Percentiles rank a stretch among this genome's conserved stretches.
These are phyloP conservation scores for Pseudogymnoascus sp. DNA, from an alignment of 2,329 filamentous ascomycete species.

Conservation along the genomic window DNA sequence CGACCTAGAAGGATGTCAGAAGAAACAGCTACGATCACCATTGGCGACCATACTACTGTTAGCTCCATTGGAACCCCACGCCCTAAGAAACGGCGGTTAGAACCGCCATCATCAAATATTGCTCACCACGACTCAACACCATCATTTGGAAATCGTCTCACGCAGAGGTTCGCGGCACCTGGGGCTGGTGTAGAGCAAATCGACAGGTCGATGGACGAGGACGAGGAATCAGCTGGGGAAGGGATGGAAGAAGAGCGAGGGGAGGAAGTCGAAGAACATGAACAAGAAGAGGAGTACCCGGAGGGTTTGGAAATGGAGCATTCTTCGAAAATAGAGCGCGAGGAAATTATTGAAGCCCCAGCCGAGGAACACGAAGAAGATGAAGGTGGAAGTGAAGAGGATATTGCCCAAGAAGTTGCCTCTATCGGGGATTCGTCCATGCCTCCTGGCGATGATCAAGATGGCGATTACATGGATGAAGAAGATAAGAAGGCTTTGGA, in stretches of 20 bases:
- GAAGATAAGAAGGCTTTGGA: constrained; percentile 25
- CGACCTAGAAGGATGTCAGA: constrained; percentile 16
- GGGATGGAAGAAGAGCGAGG: constrained; percentile 12
- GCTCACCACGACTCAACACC: constrained; percentile 12
- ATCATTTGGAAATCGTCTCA: constrained; percentile 25
- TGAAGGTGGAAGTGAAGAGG: not conserved
- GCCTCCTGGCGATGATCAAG: constrained; percentile 13
- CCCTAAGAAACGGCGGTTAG: constrained; percentile 19
- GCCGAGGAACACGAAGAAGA: constrained; percentile 11
- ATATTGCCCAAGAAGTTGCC: constrained; percentile 1
- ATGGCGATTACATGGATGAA: constrained; percentile 24
- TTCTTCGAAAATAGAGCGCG: constrained; percentile 4
- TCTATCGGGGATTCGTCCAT: constrained; percentile 8
- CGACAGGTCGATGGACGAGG: not conserved
- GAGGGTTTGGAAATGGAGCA: not conserved
- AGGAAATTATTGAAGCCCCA: not conserved
- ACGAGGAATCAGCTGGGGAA: constrained; percentile 12
- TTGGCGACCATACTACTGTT: constrained; percentile 26
- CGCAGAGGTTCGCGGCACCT: constrained; percentile 24
- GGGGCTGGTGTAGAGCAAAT: constrained; percentile 10
- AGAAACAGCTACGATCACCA: constrained; percentile 28
- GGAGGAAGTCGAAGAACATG: constrained; percentile 15
- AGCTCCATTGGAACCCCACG: constrained; percentile 24
- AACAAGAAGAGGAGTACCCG: constrained; percentile 10
- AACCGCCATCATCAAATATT: constrained; percentile 8